Percentiles rank a stretch among this genome's conserved stretches.
Evolutionary conservation across 306 rosid genomes (phyloP).

Genomic region (Cicer arietinum): DNA sequence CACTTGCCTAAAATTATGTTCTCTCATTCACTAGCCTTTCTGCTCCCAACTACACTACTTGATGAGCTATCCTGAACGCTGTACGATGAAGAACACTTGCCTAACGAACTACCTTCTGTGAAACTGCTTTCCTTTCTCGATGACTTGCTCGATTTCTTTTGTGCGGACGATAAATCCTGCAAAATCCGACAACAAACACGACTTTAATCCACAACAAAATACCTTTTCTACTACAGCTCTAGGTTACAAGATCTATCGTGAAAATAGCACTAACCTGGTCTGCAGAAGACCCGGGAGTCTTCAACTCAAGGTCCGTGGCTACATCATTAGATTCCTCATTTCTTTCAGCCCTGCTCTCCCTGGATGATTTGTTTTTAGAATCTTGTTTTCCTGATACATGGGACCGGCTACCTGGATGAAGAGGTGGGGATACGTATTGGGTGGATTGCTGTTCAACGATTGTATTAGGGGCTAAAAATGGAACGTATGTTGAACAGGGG

Average conservation of each 20-base stretch:
- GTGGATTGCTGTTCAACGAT: conserved; percentile 71
- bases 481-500: conserved; percentile 74
- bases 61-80: conserved; percentile 80
- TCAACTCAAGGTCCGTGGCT: conserved; percentile 72
- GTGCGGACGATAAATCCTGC: conserved; percentile 66
- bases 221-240: conserved; percentile 6
- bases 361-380: conserved; percentile 57
- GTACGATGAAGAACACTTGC: conserved; percentile 70
- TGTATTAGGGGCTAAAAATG: conserved; percentile 67
- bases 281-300: conserved; percentile 75
- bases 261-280: conserved; percentile 65
- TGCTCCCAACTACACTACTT: conserved; percentile 58
- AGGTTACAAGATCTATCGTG: conserved; percentile 7
- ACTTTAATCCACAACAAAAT: conserved; percentile 22
- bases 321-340: conserved; percentile 64
- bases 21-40: conserved; percentile 54
- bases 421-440: conserved; percentile 55
- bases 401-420: conserved; percentile 61
- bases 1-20: conserved; percentile 19
- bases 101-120: conserved; percentile 66
- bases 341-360: conserved; percentile 63
- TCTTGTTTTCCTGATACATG: conserved; percentile 58
- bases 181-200: conserved; percentile 28
- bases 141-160: conserved; percentile 53
- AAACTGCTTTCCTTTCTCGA: conserved; percentile 52